Percentiles rank a stretch among this genome's conserved stretches.
Evolutionary conservation across 2,329 filamentous ascomycete genomes (phyloP).

Genomic region (Ascomycota sp.): DNA sequence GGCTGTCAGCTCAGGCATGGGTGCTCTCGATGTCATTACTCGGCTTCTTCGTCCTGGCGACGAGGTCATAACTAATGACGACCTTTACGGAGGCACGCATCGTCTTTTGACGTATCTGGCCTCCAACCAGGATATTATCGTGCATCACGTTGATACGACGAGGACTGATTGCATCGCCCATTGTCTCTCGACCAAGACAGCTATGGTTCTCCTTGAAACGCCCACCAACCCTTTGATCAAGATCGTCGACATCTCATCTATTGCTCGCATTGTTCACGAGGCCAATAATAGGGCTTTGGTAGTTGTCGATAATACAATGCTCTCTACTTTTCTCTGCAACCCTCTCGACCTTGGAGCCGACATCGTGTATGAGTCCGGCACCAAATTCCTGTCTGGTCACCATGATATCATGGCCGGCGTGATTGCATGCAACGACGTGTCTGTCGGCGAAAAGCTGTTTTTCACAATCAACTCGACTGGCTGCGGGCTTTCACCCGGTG

Average conservation of each 20-base stretch:
- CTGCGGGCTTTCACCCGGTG: slow-evolving; percentile 83
- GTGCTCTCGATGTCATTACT: slow-evolving; percentile 87
- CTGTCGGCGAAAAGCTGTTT: slow-evolving; percentile 73
- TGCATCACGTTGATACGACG: slow-evolving; percentile 94
- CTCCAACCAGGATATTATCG: slow-evolving; percentile 73
- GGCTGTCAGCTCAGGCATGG: slow-evolving; percentile 93
- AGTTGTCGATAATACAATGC: slow-evolving; percentile 96
- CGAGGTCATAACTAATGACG: slow-evolving; percentile 91
- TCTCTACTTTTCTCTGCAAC: slow-evolving; percentile 84
- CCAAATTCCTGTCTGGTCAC: slow-evolving; percentile 93
- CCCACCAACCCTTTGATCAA: slow-evolving; percentile 98
- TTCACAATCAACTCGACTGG: slow-evolving; percentile 96
- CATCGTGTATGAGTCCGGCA: slow-evolving; percentile 92
- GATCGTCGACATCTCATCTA: slow-evolving; percentile 75
- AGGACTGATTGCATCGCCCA: slow-evolving; percentile 46
- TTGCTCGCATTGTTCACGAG: slow-evolving; percentile 57
- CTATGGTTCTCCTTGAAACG: slow-evolving; percentile 90
- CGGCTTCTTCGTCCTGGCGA: slow-evolving; percentile 78
- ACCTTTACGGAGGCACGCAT: slow-evolving; percentile 91
- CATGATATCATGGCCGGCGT: slow-evolving; percentile 99
- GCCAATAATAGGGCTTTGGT: slow-evolving; percentile 64
- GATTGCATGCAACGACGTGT: slow-evolving; percentile 68
- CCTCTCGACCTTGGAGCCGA: slow-evolving; percentile 88
- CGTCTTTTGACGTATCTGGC: slow-evolving; percentile 81
- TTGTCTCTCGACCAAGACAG: slow-evolving; percentile 58